Base-by-base conservation (phyloP, 768 basidiomycete genomes). In the Strobilomyces confusus region DNA sequence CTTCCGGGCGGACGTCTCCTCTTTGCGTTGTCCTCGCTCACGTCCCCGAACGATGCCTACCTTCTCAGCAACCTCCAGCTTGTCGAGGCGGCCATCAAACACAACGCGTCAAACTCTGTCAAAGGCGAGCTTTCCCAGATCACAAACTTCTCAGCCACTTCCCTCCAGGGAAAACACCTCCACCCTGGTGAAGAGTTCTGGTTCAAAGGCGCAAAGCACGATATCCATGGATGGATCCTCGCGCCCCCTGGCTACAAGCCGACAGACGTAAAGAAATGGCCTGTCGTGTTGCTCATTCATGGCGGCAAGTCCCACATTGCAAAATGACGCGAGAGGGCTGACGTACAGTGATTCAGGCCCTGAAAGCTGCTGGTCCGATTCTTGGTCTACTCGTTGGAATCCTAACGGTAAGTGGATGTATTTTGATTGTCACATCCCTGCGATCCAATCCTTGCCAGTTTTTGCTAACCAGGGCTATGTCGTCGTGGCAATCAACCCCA, bases 321-420 rank as follows among this genome's bases (percentile, higher is more conserved):
- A 30, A 23, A 34, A 15, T 26, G 33, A 32, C 9, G n/a, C 8
- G 22, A 43, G 19, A 25, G 26, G 25, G 26, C 50, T 54, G 11
- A 59, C 14, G 2, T 36, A 36, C 22, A 23, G 55, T 23, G 23
- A 40, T 59, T 65, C 72, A 74, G 85, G 86, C 17, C 88, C 89
- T 6, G 86, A 92, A 64, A 77, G 84, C 26, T 90, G 88, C 44
- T 97, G 93, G 94, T 83, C 85, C 58, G 94, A 97, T 64, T 77
- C 82, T 41, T 98, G 95, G 95, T 87, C 84, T 3, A 94, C 83
- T 26, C 76, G 92, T 49, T 95, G 95, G 95, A 98, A 97, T 70
- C 89, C 86, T 0, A 90, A 92, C 61, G 77, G 88, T 88, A 51
- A 38, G 52, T 53, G 45, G 48, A 46, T 12, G 5, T 23, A 20